phyloP scores from a whole-genome alignment of 148 eudicot species.

The Dianthus caryophyllus region DNA sequence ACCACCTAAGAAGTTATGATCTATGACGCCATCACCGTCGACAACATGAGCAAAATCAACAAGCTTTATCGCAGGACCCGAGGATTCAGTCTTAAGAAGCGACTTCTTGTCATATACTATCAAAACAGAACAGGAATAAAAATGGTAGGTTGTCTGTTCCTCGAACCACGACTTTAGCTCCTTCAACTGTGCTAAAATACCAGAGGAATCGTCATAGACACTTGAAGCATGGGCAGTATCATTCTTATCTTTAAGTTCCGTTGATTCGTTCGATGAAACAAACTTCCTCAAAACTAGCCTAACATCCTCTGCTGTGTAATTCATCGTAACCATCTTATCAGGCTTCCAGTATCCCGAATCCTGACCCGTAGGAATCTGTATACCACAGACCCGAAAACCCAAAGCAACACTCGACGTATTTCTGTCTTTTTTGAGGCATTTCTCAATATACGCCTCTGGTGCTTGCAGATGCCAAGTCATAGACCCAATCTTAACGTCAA shows the following conservation, averaged over 20 bases:
- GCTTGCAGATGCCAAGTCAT: constrained; percentile 78
- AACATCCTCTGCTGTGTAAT: constrained; percentile 50
- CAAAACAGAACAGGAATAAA: constrained; percentile 64
- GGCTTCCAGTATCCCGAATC: constrained; percentile 78
- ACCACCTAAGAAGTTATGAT: constrained; percentile 95
- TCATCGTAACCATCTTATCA: constrained; percentile 25
- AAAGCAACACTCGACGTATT: constrained; percentile 42
- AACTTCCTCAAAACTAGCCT: constrained; percentile 54
- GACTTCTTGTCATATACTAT: constrained; percentile 54
- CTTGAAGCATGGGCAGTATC: constrained; percentile 50
- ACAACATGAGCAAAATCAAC: constrained; percentile 89
- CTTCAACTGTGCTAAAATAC: constrained; percentile 65
- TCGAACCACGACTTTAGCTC: constrained; percentile 96
- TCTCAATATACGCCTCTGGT: constrained; percentile 60
- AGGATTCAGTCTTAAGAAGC: constrained; percentile 27
- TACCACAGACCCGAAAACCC: constrained; percentile 81
- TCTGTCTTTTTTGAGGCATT: constrained; percentile 64
- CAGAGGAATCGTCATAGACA: constrained; percentile 65
- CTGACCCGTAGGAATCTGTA: constrained; percentile 38
- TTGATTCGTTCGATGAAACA: constrained; percentile 49
- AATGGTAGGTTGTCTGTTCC: constrained; percentile 74
- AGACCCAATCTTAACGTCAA: constrained; percentile 86
- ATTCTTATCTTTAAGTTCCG: constrained; percentile 30
- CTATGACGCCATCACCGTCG: constrained; percentile 69
- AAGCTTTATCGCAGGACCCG: constrained; percentile 59